phyloP scores from a whole-genome alignment of 2,329 filamentous ascomycete genomes.

The Paramyrothecium roridum region DNA sequence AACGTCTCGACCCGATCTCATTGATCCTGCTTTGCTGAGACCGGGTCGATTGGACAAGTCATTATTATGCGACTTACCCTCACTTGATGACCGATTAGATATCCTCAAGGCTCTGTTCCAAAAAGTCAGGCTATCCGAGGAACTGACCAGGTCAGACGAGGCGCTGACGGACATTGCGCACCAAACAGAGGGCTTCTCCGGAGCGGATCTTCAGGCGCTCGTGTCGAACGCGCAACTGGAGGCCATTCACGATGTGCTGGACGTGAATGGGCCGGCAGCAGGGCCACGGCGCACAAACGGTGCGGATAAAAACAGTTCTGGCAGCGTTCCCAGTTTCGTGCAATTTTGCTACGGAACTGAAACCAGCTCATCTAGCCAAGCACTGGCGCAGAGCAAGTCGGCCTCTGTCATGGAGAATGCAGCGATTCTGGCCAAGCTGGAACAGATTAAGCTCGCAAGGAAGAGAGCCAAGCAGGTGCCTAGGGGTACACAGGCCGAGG shows the following conservation, averaged over 20 bases:
- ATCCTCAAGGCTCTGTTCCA: conserved; percentile 82
- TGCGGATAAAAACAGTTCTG: conserved; percentile 23
- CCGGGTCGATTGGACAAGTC: conserved; percentile 93
- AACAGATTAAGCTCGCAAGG: conserved; percentile 70
- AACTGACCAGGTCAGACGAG: conserved; percentile 54
- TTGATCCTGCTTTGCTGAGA: conserved; percentile 87
- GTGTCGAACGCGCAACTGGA: conserved; percentile 96
- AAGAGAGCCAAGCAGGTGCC: conserved; percentile 38
- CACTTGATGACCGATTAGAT: conserved; percentile 75
- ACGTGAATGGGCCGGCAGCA: conserved; percentile 44
- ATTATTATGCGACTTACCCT: conserved; percentile 85
- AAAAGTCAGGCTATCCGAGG: conserved; percentile 71
- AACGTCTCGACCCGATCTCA: conserved; percentile 88
- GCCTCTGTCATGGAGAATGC: conserved; percentile 70
- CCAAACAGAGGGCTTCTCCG: conserved; percentile 85
- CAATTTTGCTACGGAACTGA: conserved; percentile 79
- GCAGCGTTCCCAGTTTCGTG: conserved; percentile 56
- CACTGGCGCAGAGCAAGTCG: conserved; percentile 46
- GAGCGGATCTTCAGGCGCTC: conserved; percentile 90
- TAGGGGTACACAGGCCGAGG: conserved; percentile 16
- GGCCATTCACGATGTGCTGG: conserved; percentile 90
- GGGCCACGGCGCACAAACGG: conserved; percentile 29
- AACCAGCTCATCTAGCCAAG: conserved; percentile 37
- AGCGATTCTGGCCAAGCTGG: conserved; percentile 76
- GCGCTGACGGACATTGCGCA: conserved; percentile 71